Percentiles rank a stretch among this genome's conserved stretches.
Evolutionary conservation across 768 basidiomycete genomes (phyloP).

Genomic region (Artomyces pyxidatus): DNA sequence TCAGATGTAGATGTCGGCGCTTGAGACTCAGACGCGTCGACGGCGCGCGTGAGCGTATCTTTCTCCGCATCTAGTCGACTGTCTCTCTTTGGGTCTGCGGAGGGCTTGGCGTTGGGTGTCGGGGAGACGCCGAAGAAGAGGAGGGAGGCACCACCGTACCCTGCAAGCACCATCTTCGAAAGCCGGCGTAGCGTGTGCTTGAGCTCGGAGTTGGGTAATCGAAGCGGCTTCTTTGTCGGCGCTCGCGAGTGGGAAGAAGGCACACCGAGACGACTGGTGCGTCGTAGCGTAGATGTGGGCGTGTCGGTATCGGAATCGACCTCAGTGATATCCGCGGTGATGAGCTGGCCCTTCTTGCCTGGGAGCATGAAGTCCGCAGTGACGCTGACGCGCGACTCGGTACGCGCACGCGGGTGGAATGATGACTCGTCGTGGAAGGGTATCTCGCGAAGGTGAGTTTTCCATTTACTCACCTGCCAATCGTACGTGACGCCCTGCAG

Average conservation of each 20-base stretch:
- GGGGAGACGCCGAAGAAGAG: constrained; percentile 69
- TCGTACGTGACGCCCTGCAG: constrained; percentile 76
- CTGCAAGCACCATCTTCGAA: constrained; percentile 77
- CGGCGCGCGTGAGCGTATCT: constrained; percentile 51
- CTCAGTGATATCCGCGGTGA: constrained; percentile 77
- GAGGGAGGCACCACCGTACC: constrained; percentile 76
- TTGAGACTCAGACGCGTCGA: constrained; percentile 67
- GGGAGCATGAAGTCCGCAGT: constrained; percentile 68
- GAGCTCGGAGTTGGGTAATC: constrained; percentile 39
- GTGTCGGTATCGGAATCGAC: constrained; percentile 26
- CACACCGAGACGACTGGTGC: constrained; percentile 18
- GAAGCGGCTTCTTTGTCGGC: constrained; percentile 7
- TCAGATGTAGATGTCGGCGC: constrained; percentile 20
- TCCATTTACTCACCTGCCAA: constrained; percentile 70
- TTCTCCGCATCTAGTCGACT: constrained; percentile 40
- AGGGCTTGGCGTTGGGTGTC: constrained; percentile 21
- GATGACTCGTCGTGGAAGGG: constrained; percentile 42
- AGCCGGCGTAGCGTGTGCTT: constrained; percentile 67
- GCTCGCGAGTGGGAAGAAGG: constrained; percentile 3
- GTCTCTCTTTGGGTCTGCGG: constrained; percentile 26
- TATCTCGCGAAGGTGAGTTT: constrained; percentile 57
- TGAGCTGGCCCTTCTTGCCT: constrained; percentile 60
- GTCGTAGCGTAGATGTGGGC: constrained; percentile 20
- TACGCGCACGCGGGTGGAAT: constrained; percentile 6
- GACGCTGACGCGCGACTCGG: constrained; percentile 55